Conservation (phyloP, 148 eudicot species). For the Camellia granthamiana region DNA sequence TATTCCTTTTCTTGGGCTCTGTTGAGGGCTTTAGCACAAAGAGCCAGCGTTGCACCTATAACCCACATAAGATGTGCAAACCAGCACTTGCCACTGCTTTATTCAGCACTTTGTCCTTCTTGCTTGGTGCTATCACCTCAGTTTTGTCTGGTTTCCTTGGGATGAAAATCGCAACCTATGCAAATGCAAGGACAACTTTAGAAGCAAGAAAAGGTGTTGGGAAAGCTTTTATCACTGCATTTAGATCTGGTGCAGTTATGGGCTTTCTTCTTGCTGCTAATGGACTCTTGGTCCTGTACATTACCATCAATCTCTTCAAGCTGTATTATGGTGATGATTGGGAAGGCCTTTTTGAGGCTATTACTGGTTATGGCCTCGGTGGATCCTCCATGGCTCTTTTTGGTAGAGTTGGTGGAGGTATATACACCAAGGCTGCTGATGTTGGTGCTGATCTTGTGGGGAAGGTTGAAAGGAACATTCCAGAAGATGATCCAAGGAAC, state of each 20-base stretch:
- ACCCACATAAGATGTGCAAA: slow-evolving; percentile 39
- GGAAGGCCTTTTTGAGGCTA: slow-evolving; percentile 74
- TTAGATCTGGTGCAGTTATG: slow-evolving; percentile 68
- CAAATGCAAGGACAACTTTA: slow-evolving; percentile 62
- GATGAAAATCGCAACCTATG: slow-evolving; percentile 72
- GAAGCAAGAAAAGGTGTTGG: slow-evolving; percentile 73
- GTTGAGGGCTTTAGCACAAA: slow-evolving; percentile 59
- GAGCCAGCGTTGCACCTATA: slow-evolving; percentile 46
- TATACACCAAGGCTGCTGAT: slow-evolving; percentile 91
- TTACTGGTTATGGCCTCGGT: slow-evolving; percentile 91
- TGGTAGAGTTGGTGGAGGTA: slow-evolving; percentile 90
- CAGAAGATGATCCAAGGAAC: slow-evolving; percentile 85
- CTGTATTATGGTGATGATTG: slow-evolving; percentile 65
- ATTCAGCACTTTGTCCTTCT: slow-evolving; percentile 52
- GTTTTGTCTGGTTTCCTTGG: slow-evolving; percentile 58
- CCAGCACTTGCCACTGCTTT: slow-evolving; percentile 62
- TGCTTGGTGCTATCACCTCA: slow-evolving; percentile 59
- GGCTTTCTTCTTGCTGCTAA: slow-evolving; percentile 76
- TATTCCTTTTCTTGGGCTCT: slow-evolving; percentile 62
- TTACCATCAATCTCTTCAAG: slow-evolving; percentile 56
- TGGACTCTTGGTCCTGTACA: slow-evolving; percentile 47
- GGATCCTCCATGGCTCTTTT: slow-evolving; percentile 91
- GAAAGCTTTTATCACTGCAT: slow-evolving; percentile 59
- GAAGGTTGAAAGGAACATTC: slow-evolving; percentile 83
- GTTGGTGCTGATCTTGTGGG: slow-evolving; percentile 96